Evolutionary conservation across 495 filamentous ascomycete species (phyloP).

Genomic region (Poronia punctata): DNA sequence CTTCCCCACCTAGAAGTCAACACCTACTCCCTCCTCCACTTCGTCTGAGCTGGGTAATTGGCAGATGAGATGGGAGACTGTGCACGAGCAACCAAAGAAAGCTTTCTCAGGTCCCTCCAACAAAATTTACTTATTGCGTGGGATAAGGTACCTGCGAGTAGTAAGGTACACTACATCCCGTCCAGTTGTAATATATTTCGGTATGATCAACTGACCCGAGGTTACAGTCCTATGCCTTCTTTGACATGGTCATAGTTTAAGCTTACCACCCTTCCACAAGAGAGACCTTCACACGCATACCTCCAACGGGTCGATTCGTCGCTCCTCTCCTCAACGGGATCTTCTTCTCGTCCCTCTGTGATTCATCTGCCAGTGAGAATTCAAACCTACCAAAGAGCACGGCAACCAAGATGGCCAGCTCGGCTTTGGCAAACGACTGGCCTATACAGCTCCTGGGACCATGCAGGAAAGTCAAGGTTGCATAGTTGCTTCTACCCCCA

Average conservation of each 20-base stretch:
- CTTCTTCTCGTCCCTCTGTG: conserved; percentile 33
- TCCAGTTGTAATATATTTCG: background rate
- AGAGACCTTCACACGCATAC: conserved; percentile 48
- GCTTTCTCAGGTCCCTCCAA: too few relatives aligned
- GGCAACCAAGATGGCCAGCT: conserved; percentile 63
- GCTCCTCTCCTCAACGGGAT: conserved; percentile 42
- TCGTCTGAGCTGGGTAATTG: too few relatives aligned
- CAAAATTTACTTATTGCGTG: too few relatives aligned
- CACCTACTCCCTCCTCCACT: too few relatives aligned
- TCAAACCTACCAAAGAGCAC: conserved; percentile 55
- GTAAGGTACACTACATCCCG: too few relatives aligned
- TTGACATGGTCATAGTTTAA: too few relatives aligned
- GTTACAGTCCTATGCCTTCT: too few relatives aligned
- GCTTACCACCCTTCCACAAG: conserved; percentile 48
- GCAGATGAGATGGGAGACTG: too few relatives aligned
- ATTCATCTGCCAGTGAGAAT: conserved; percentile 38
- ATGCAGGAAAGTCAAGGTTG: conserved; percentile 36
- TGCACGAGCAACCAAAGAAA: too few relatives aligned
- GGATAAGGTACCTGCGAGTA: too few relatives aligned
- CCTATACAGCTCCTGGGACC: conserved; percentile 41
- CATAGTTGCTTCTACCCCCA: conserved; percentile 33
- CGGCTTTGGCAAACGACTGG: conserved; percentile 58
- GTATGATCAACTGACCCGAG: background rate
- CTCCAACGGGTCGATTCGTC: conserved; percentile 48
- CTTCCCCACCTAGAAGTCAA: too few relatives aligned